Evolutionary conservation across 2,329 filamentous ascomycete genomes (phyloP).

Genomic region (Rugonectria rugulosa): DNA sequence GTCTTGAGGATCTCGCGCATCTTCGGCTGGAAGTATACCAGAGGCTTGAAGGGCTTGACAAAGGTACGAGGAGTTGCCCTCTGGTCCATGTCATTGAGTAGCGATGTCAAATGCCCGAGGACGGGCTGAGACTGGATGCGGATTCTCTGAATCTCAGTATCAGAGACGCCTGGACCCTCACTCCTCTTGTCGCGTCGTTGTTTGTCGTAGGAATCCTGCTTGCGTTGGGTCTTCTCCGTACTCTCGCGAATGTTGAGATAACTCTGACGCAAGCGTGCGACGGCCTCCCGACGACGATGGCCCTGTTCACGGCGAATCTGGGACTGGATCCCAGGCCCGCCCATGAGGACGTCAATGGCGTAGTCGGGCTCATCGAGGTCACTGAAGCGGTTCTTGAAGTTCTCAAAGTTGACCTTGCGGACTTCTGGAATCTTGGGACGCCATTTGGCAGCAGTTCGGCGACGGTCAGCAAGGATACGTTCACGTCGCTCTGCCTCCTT

Average conservation of each 20-base stretch:
- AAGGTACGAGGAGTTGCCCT: constrained; percentile 49
- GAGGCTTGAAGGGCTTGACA: constrained; percentile 49
- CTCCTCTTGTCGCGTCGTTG: constrained; percentile 33
- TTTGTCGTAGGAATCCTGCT: constrained; percentile 28
- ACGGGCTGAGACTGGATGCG: constrained; percentile 52
- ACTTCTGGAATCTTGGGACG: constrained; percentile 50
- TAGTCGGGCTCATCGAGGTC: constrained; percentile 46
- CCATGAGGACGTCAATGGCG: constrained; percentile 50
- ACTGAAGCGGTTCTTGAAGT: constrained; percentile 53
- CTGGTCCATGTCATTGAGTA: constrained; percentile 47
- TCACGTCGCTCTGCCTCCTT: constrained; percentile 48
- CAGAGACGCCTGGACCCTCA: constrained; percentile 31
- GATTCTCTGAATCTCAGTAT: constrained; percentile 45
- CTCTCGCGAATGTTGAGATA: constrained; percentile 31
- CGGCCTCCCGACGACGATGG: constrained; percentile 45
- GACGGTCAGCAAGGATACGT: constrained; percentile 45
- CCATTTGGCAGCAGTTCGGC: constrained; percentile 48
- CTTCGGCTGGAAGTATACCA: constrained; percentile 51
- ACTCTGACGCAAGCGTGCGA: constrained; percentile 44
- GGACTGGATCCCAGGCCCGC: constrained; percentile 42
- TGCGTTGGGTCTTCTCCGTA: constrained; percentile 7
- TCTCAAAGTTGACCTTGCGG: constrained; percentile 52
- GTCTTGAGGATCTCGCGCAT: constrained; percentile 48
- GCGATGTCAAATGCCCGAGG: constrained; percentile 47
- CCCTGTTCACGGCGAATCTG: constrained; percentile 51